A percentile compares a stretch with the other conserved stretches of the same genome.
phyloP scores from a whole-genome alignment of 148 eudicot species.

The Amaranthus hypochondriacus region DNA sequence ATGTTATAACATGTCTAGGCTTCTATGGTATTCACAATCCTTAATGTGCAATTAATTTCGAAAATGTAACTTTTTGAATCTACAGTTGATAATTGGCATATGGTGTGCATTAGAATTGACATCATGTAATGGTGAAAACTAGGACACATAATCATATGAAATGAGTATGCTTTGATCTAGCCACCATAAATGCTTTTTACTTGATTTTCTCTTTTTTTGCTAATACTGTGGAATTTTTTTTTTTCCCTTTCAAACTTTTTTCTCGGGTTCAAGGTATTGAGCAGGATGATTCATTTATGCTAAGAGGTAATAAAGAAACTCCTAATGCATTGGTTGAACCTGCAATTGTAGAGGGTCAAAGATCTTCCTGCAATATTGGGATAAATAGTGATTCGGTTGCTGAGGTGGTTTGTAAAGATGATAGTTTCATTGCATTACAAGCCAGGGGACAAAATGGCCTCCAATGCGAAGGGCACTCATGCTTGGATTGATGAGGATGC shows the following conservation, averaged over 20 bases:
- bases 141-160: too few relatives aligned
- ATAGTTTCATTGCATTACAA: slow-evolving; percentile 17
- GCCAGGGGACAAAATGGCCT: slow-evolving; percentile 3
- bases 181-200: neutral
- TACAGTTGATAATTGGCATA: neutral
- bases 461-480: slow-evolving; percentile 9
- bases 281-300: slow-evolving; percentile 10
- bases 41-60: too few relatives aligned
- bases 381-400: slow-evolving; percentile 5
- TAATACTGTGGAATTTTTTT: neutral
- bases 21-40: too few relatives aligned
- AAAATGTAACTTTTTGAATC: too few relatives aligned
- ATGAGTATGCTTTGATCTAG: too few relatives aligned
- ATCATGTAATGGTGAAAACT: neutral
- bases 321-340: slow-evolving; percentile 11
- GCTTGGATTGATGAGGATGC: slow-evolving; percentile 22
- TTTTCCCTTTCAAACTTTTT: neutral
- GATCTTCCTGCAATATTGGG: neutral
- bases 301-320: slow-evolving; percentile 22
- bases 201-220: neutral
- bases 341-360: slow-evolving; percentile 16
- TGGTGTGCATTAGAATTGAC: neutral
- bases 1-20: too few relatives aligned
- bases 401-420: slow-evolving; percentile 21
- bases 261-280: slow-evolving; percentile 23